Percentiles rank a stretch among this genome's conserved stretches.
These are phyloP conservation scores for Didymella pinodella DNA, from an alignment of 2,329 filamentous ascomycete species.

Conservation along the genomic window DNA sequence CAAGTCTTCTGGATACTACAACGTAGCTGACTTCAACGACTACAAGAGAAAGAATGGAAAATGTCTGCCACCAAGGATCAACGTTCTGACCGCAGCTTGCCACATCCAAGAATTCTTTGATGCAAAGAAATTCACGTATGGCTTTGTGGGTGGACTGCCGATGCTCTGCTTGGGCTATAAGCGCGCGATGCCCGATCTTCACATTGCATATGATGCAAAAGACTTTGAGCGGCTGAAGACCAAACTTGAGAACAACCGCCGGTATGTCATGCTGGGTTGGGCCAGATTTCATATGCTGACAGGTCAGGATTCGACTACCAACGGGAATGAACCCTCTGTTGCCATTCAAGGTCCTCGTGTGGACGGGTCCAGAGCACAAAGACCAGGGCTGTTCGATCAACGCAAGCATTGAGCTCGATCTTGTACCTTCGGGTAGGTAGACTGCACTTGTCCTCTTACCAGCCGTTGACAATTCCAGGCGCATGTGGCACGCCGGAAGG, in stretches of 20 bases:
- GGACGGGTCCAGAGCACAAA: constrained; percentile 43
- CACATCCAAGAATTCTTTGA: constrained; percentile 42
- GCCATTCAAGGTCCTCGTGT: constrained; percentile 40
- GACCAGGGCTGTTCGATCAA: constrained; percentile 38
- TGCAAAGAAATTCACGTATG: constrained; percentile 44
- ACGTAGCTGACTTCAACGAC: constrained; percentile 35
- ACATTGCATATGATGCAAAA: constrained; percentile 46
- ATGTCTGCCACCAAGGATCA: constrained; percentile 32
- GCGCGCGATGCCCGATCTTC: constrained; percentile 42
- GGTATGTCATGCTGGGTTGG: constrained; percentile 26
- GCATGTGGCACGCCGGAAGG: constrained; percentile 37
- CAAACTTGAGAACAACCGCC: constrained; percentile 39
- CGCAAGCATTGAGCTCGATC: constrained; percentile 41
- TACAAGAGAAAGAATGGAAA: constrained; percentile 33
- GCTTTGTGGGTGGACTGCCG: constrained; percentile 40
- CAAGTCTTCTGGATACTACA: constrained; percentile 33
- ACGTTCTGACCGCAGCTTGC: constrained; percentile 41
- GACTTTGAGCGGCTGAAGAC: constrained; percentile 40
- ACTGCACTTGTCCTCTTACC: neutral
- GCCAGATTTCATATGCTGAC: constrained; percentile 22
- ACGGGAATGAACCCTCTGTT: constrained; percentile 43
- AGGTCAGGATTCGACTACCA: constrained; percentile 35
- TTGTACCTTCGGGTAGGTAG: constrained; percentile 42
- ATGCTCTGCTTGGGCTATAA: constrained; percentile 45
- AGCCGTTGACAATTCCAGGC: constrained; percentile 4